Evolutionary conservation across 352 stramenopile species (phyloP).

Genomic region (Aphanomyces stellatus): DNA sequence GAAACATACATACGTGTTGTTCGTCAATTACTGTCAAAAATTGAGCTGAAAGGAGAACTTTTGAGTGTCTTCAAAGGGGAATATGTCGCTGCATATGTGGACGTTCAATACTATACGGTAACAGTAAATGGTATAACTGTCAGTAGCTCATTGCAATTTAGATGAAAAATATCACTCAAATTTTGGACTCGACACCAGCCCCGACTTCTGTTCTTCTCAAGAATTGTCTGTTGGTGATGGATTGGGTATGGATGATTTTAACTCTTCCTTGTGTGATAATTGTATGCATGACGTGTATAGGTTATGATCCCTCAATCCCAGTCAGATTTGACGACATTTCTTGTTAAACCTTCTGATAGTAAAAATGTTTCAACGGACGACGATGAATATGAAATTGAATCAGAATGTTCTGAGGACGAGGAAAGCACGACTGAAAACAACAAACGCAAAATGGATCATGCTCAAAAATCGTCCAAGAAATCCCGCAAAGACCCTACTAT

Average conservation of each 20-base stretch:
- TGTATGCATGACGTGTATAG: conserved; percentile 12
- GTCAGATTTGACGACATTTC: conserved; percentile 59
- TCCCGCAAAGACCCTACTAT: conserved; percentile 35
- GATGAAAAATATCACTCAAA: conserved; percentile 55
- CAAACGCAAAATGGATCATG: conserved; percentile 24
- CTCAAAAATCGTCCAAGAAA: conserved; percentile 28
- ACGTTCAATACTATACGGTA: conserved; percentile 86
- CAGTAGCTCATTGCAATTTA: conserved; percentile 15
- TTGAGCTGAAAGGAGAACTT: conserved; percentile 74
- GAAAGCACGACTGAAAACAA: conserved; percentile 22
- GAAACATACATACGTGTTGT: conserved; percentile 78
- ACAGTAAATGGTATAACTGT: neutral
- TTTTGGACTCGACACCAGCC: conserved; percentile 35
- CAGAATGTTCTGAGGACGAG: conserved; percentile 32
- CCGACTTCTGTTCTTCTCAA: conserved; percentile 21
- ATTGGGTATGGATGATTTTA: conserved; percentile 22
- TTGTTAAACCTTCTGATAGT: conserved; percentile 37
- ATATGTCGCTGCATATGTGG: conserved; percentile 69
- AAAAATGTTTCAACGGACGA: conserved; percentile 22
- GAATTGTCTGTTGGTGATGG: conserved; percentile 37
- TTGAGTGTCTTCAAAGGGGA: conserved; percentile 81
- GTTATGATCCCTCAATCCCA: conserved; percentile 57
- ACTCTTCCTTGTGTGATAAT: too few relatives aligned
- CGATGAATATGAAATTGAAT: conserved; percentile 39
- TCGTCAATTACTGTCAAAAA: conserved; percentile 36